Evolutionary conservation across 202 grass and related monocot species (phyloP).

Genomic region (Saccharum hybrid): DNA sequence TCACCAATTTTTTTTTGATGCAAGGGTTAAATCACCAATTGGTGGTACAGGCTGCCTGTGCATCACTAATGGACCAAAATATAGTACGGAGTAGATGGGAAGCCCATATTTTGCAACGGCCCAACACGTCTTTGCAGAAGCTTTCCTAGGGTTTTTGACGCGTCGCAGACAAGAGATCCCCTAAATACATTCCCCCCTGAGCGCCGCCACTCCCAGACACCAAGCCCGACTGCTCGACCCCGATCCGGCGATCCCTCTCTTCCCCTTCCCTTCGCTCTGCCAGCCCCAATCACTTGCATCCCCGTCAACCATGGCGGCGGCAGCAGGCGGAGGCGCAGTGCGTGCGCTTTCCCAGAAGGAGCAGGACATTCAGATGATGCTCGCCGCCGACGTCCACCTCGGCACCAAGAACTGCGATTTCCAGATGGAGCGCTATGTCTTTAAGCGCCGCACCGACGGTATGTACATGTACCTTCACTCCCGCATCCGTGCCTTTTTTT

Average conservation of each 20-base stretch:
- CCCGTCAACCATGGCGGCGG: slow-evolving; percentile 21
- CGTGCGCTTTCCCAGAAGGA: slow-evolving; percentile 59
- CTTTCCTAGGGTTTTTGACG: slow-evolving; percentile 47
- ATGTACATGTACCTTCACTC: background rate
- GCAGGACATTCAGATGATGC: slow-evolving; percentile 91
- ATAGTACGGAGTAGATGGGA: too few species aligned
- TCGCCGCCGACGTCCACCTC: slow-evolving; percentile 83
- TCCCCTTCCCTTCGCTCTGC: slow-evolving; percentile 9
- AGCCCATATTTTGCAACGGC: too few species aligned
- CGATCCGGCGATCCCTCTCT: background rate
- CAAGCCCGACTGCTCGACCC: background rate
- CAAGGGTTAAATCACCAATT: too few species aligned
- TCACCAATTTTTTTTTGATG: too few species aligned
- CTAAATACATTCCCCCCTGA: background rate
- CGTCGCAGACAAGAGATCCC: slow-evolving; percentile 1
- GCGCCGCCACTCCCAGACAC: slow-evolving; percentile 51
- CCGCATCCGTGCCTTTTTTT: slow-evolving; percentile 14
- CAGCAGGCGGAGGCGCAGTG: slow-evolving; percentile 32
- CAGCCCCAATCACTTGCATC: background rate
- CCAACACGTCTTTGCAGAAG: too few species aligned
- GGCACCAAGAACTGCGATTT: slow-evolving; percentile 98
- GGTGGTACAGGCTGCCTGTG: too few species aligned
- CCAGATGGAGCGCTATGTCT: slow-evolving; percentile 95
- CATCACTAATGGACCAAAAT: too few species aligned
- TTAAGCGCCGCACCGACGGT: slow-evolving; percentile 78